Percentiles rank a stretch among this genome's conserved stretches.
These are phyloP conservation scores for Talaromyces sp. DNA, from an alignment of 2,329 filamentous ascomycete genomes.

Conservation along the genomic window DNA sequence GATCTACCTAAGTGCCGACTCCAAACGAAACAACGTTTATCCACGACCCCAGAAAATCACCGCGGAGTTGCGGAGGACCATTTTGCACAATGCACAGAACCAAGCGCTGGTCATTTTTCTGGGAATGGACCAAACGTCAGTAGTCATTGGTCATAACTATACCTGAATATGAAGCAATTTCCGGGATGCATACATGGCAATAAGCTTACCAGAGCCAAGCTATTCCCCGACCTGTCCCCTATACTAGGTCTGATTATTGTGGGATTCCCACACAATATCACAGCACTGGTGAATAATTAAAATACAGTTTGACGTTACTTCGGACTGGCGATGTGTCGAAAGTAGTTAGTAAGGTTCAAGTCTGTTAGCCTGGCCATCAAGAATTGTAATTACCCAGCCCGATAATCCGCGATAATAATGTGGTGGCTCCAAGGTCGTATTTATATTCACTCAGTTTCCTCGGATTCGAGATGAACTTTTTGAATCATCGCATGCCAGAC, in stretches of 20 bases:
- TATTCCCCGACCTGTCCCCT: background rate
- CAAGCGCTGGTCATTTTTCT: no score
- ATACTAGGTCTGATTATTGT: background rate
- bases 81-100: background rate
- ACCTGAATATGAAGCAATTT: background rate
- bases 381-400: background rate
- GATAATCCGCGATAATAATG: slow-evolving; percentile 14
- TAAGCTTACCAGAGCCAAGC: background rate
- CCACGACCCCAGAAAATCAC: background rate
- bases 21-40: background rate
- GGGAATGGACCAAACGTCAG: background rate
- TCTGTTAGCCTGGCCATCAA: background rate
- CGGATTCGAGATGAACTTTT: background rate
- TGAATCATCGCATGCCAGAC: background rate
- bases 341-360: background rate
- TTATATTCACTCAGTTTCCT: background rate
- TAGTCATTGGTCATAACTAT: background rate
- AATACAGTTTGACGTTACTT: background rate
- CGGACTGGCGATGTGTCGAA: background rate
- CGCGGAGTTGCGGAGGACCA: slow-evolving; percentile 9
- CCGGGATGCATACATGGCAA: background rate
- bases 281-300: background rate
- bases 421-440: background rate
- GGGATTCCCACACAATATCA: background rate
- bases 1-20: background rate